These are phyloP conservation scores for Cladosporium colombiae DNA, from an alignment of 2,329 filamentous ascomycete species.

Conservation along the genomic window DNA sequence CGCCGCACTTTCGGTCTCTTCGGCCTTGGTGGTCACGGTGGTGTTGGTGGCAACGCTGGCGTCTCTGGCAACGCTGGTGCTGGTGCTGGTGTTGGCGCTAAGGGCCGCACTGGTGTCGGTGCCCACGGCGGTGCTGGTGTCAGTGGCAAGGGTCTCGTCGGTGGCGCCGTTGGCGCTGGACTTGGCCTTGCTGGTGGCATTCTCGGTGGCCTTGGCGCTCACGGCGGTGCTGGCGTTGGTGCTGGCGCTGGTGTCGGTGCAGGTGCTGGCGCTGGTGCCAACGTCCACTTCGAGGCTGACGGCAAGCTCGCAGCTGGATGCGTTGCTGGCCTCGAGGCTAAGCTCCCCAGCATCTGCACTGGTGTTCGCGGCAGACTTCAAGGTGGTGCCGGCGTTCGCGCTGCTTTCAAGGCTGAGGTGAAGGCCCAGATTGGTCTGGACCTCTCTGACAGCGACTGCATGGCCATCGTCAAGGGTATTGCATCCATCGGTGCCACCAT, in stretches of 20 bases:
- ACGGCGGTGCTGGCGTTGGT: background rate
- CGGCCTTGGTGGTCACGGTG: conserved; percentile 5
- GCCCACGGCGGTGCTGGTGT: background rate
- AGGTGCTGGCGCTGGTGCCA: background rate
- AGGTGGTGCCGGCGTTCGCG: conserved; percentile 2
- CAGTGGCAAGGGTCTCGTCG: background rate
- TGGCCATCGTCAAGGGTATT: conserved; percentile 16
- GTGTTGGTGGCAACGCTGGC: background rate
- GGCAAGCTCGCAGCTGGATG: conserved; percentile 2
- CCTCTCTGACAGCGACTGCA: conserved; percentile 10
- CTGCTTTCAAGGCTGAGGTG: conserved; percentile 16
- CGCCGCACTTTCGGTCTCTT: conserved; percentile 17
- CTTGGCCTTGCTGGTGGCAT: background rate
- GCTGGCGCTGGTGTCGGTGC: background rate
- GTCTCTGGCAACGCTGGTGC: background rate
- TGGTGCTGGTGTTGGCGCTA: background rate
- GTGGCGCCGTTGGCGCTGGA: background rate
- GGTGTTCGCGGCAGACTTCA: conserved; percentile 16
- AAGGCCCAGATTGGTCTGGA: conserved; percentile 13
- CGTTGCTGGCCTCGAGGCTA: conserved; percentile 7
- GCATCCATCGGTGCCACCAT: conserved; percentile 17
- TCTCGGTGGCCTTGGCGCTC: conserved; percentile 8
- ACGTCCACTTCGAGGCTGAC: background rate
- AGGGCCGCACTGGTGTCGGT: background rate
- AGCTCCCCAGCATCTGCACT: conserved; percentile 15